A percentile compares a stretch with the other conserved stretches of the same genome.
These are phyloP conservation scores for Nannochloropsis gaditana DNA, from an alignment of 108 stramenopile genomes.

Conservation along the genomic window DNA sequence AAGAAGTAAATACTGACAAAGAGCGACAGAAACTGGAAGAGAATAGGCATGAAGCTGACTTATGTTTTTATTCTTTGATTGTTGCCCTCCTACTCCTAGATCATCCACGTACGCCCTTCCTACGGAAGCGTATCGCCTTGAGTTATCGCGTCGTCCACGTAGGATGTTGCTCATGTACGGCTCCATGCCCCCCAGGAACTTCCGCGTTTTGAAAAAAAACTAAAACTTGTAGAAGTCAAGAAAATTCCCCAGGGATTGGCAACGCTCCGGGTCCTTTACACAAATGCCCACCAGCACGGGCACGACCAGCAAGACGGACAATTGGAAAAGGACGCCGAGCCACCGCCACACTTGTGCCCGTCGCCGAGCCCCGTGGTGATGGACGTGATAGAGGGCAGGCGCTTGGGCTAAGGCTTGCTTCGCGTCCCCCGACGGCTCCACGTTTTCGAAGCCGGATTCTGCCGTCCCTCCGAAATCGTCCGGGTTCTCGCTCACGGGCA, in stretches of 20 bases:
- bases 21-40: no score
- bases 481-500: slow-evolving; percentile 49
- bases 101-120: no score
- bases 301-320: background rate
- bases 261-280: slow-evolving; percentile 6
- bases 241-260: background rate
- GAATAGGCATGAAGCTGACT: no score
- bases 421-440: background rate
- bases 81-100: no score
- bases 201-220: background rate
- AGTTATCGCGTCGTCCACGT: no score
- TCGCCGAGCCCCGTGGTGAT: background rate
- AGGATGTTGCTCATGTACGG: no score
- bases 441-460: slow-evolving; percentile 17
- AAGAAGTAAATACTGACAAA: no score
- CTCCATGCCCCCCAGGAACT: no score
- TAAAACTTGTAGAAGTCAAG: slow-evolving; percentile 18
- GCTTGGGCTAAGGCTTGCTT: background rate
- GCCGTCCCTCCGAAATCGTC: slow-evolving; percentile 42
- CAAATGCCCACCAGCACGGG: background rate
- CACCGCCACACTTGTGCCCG: background rate
- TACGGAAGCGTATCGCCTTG: no score
- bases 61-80: no score
- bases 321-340: background rate
- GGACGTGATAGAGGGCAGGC: background rate